Conservation (phyloP, 1,139 yeast genomes). For the Pichia sp. region DNA sequence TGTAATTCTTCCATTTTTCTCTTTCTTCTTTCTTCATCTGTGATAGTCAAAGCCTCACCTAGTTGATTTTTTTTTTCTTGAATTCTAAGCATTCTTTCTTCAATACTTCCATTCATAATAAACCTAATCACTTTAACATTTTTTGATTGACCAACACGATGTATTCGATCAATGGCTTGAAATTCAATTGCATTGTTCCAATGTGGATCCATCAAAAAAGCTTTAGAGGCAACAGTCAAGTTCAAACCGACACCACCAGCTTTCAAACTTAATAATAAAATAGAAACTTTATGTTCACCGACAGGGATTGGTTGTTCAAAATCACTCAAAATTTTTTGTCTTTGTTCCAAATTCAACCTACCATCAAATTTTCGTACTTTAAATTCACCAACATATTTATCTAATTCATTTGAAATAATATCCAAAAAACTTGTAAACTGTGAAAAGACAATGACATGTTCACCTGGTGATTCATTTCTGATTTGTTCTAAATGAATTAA, state of each 20-base stretch:
- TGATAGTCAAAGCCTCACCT: conserved; percentile 79
- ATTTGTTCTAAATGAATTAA: conserved; percentile 50
- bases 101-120: conserved; percentile 80
- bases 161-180: conserved; percentile 92
- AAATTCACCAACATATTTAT: conserved; percentile 40
- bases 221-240: conserved; percentile 77
- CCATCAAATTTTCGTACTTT: conserved; percentile 73
- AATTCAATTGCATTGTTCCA: conserved; percentile 95
- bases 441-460: conserved; percentile 81
- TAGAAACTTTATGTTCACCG: conserved; percentile 38
- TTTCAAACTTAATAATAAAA: conserved; percentile 69
- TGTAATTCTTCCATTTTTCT: conserved; percentile 78
- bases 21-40: conserved; percentile 65
- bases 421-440: conserved; percentile 85
- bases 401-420: conserved; percentile 59
- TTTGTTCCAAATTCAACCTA: conserved; percentile 57
- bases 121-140: conserved; percentile 74
- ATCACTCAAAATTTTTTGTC: conserved; percentile 53
- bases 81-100: conserved; percentile 79
- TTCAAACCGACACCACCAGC: conserved; percentile 97
- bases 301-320: conserved; percentile 32
- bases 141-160: conserved; percentile 78
- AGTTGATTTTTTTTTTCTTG: conserved; percentile 82
- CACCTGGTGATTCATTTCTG: conserved; percentile 50
- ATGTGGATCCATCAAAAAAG: conserved; percentile 96